These are phyloP conservation scores for Heteromeles arbutifolia DNA, from an alignment of 306 rosid genomes.

Conservation along the genomic window DNA sequence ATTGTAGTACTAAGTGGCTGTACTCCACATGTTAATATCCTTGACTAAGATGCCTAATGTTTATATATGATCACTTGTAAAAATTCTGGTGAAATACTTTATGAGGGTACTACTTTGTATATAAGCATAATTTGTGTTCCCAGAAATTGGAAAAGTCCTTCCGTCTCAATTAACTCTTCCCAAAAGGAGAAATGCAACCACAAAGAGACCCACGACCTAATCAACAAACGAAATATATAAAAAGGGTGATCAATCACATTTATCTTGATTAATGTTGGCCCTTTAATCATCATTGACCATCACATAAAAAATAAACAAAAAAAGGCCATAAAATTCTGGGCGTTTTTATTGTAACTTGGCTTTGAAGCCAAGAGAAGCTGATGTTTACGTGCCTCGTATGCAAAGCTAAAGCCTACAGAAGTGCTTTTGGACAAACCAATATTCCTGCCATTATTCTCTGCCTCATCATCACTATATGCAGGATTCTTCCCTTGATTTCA, in stretches of 20 bases:
- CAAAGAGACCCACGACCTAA: slow-evolving; percentile 16
- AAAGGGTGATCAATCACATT: slow-evolving; percentile 14
- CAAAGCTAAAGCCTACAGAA: slow-evolving; percentile 31
- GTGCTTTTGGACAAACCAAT: slow-evolving; percentile 21
- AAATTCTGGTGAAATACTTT: slow-evolving; percentile 4
- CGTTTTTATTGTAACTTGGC: slow-evolving; percentile 41
- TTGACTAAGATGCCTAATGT: neutral
- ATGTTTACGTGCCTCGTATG: slow-evolving; percentile 57
- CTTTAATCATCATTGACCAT: slow-evolving; percentile 17
- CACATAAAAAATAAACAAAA: neutral
- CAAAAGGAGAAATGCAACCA: slow-evolving; percentile 37
- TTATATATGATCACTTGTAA: neutral
- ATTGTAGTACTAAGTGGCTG: too few relatives aligned
- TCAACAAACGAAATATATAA: neutral
- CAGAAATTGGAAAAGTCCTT: slow-evolving; percentile 14
- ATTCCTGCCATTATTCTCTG: neutral
- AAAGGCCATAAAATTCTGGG: slow-evolving; percentile 12
- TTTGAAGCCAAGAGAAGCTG: slow-evolving; percentile 54
- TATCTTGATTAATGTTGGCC: slow-evolving; percentile 1
- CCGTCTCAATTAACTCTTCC: slow-evolving; percentile 24
- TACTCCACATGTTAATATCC: neutral
- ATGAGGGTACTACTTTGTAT: neutral
- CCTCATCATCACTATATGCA: slow-evolving; percentile 12
- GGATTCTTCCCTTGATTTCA: slow-evolving; percentile 1
- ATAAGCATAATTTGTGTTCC: neutral